A percentile compares a stretch with the other conserved stretches of the same genome.
Evolutionary conservation across 2,329 filamentous ascomycete species (phyloP).

Genomic region (Fusarium scirpi): DNA sequence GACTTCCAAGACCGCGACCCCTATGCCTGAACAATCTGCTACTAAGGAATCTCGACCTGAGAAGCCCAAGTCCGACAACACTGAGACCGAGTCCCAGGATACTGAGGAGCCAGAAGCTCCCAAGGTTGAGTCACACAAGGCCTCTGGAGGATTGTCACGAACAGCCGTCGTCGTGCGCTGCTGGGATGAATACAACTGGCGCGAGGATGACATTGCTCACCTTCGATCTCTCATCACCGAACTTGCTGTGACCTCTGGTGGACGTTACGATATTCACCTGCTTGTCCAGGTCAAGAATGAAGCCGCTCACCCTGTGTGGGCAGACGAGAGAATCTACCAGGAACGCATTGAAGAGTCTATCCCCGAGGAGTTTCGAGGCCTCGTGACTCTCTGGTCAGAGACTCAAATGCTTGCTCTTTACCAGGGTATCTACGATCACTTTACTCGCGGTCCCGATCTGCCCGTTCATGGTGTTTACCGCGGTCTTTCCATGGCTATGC

Average conservation of each 20-base stretch:
- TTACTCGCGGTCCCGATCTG: constrained; percentile 72
- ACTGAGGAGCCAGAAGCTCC: neutral
- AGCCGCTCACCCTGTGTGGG: constrained; percentile 80
- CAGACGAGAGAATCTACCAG: constrained; percentile 76
- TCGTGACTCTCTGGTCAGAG: constrained; percentile 94
- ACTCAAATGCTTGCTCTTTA: constrained; percentile 93
- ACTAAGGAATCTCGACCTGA: constrained; percentile 6
- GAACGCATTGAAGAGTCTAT: constrained; percentile 75
- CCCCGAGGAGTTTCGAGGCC: constrained; percentile 86
- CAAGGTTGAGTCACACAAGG: constrained; percentile 6
- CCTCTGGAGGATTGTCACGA: constrained; percentile 45
- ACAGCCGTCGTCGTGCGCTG: constrained; percentile 85
- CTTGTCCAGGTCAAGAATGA: constrained; percentile 87
- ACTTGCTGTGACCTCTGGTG: constrained; percentile 81
- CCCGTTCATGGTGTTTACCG: constrained; percentile 94
- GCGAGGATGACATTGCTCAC: constrained; percentile 83
- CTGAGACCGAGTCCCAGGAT: constrained; percentile 9
- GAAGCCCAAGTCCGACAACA: constrained; percentile 19
- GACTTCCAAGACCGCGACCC: constrained; percentile 4
- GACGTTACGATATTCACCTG: constrained; percentile 87
- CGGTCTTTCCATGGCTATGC: constrained; percentile 92
- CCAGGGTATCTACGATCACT: constrained; percentile 85
- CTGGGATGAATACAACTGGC: constrained; percentile 84
- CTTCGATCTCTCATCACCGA: constrained; percentile 87
- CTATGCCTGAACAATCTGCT: constrained; percentile 2